Percentiles rank a stretch among this genome's conserved stretches.
Conservation (phyloP, 805 yeast species). For the Wickerhamomyces sydowiorum region DNA sequence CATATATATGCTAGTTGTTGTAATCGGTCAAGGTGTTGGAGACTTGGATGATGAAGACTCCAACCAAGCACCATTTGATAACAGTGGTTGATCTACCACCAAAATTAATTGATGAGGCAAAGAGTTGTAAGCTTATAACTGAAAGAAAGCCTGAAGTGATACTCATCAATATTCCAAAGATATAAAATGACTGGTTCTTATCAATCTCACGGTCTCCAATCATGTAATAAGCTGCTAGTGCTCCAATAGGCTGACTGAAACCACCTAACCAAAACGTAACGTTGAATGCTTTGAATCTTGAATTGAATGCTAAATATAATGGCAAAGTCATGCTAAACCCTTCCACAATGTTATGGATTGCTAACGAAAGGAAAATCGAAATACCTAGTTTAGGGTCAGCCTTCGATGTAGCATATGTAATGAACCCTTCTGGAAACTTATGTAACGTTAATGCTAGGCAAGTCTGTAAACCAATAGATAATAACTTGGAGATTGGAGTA, state of each 20-base stretch:
- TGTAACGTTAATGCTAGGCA: conserved; percentile 82
- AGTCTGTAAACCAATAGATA: conserved; percentile 88
- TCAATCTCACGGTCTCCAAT: conserved; percentile 32
- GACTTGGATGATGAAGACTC: conserved; percentile 50
- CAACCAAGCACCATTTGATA: conserved; percentile 53
- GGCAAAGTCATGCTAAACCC: conserved; percentile 95
- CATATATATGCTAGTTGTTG: not conserved
- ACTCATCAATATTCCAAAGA: conserved; percentile 62
- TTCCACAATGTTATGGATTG: conserved; percentile 88
- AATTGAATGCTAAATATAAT: conserved; percentile 67
- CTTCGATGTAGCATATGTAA: conserved; percentile 71
- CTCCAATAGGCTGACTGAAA: conserved; percentile 86
- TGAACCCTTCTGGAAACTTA: conserved; percentile 92
- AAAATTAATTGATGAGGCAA: conserved; percentile 73
- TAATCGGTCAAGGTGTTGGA: conserved; percentile 31
- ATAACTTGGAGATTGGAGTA: conserved; percentile 70
- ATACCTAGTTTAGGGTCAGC: conserved; percentile 69
- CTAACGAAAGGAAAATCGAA: conserved; percentile 75
- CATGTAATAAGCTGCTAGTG: conserved; percentile 58
- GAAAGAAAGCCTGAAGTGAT: conserved; percentile 80
- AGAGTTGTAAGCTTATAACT: conserved; percentile 81
- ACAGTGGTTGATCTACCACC: conserved; percentile 66
- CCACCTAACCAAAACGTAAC: conserved; percentile 74
- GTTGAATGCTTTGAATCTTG: conserved; percentile 54
- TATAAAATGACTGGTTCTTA: conserved; percentile 25